A percentile compares a stretch with the other conserved stretches of the same genome.
These are phyloP conservation scores for Hortiboletus flavorubellus DNA, from an alignment of 768 basidiomycete genomes.

Conservation along the genomic window DNA sequence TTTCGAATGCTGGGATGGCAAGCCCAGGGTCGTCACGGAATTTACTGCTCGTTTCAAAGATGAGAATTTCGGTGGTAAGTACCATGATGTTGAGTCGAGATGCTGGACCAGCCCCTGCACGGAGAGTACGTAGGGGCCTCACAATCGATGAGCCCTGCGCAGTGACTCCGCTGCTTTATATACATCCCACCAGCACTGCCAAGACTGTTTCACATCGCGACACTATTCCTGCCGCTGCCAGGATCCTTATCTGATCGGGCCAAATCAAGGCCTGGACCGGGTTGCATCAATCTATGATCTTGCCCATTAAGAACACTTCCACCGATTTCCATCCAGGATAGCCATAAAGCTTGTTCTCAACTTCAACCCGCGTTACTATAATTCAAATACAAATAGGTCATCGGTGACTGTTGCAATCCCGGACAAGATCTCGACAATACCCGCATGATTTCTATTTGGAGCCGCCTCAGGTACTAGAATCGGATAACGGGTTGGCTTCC, in stretches of 20 bases:
- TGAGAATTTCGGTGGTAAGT: constrained; percentile 22
- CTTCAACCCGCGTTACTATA: constrained; percentile 1
- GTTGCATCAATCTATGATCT: neutral
- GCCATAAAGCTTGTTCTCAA: constrained; percentile 3
- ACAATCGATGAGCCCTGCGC: no score
- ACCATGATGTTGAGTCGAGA: constrained; percentile 3
- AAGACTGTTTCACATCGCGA: neutral
- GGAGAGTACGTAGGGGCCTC: no score
- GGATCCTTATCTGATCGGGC: no score
- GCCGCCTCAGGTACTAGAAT: no score
- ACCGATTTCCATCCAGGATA: constrained; percentile 4
- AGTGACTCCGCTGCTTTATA: neutral
- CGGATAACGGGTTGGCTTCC: no score
- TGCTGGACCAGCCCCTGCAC: neutral
- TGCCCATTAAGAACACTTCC: neutral
- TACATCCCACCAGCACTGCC: neutral
- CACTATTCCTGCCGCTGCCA: no score
- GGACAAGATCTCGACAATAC: neutral
- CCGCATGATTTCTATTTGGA: constrained; percentile 3
- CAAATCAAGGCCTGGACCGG: no score
- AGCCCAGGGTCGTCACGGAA: constrained; percentile 6
- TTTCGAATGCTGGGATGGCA: constrained; percentile 1
- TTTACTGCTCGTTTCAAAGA: constrained; percentile 14
- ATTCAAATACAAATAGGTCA: constrained; percentile 1
- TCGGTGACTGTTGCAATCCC: neutral